phyloP scores from a whole-genome alignment of 2,329 filamentous ascomycete species.

The Tolypocladium pustulatum region DNA sequence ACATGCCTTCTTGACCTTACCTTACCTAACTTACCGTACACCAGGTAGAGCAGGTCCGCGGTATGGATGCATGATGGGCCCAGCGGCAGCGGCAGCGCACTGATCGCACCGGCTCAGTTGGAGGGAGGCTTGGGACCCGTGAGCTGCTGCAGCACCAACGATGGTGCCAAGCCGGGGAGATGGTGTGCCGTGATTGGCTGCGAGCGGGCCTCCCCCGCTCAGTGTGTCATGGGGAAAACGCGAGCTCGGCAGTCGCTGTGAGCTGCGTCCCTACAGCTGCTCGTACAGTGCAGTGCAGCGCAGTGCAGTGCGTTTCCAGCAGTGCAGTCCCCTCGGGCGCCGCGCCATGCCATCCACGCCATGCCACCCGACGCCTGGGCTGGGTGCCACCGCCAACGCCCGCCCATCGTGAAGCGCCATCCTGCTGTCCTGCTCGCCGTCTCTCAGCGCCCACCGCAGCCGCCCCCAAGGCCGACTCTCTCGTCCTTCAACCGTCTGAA shows the following conservation, averaged over 20 bases:
- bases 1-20: no score
- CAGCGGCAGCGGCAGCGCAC: not conserved
- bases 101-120: not conserved
- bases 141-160: slow-evolving; percentile 8
- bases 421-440: not conserved
- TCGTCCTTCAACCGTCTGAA: not conserved
- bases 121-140: slow-evolving; percentile 5
- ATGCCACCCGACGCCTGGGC: not conserved
- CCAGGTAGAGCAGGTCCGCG: no score
- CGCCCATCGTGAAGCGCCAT: slow-evolving; percentile 5
- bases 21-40: no score
- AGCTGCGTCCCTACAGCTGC: no score
- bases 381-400: slow-evolving; percentile 4
- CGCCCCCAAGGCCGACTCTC: not conserved
- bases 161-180: slow-evolving; percentile 6
- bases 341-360: not conserved
- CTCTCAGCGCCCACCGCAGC: not conserved
- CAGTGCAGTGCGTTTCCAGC: not conserved
- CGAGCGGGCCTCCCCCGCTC: slow-evolving; percentile 20
- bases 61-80: not conserved
- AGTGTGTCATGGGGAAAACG: slow-evolving; percentile 25
- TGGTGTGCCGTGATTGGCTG: slow-evolving; percentile 19
- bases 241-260: slow-evolving; percentile 1
- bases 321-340: no score
- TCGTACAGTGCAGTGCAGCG: not conserved